These are phyloP conservation scores for Thyridium curvatum DNA, from an alignment of 2,329 filamentous ascomycete genomes.

Conservation along the genomic window DNA sequence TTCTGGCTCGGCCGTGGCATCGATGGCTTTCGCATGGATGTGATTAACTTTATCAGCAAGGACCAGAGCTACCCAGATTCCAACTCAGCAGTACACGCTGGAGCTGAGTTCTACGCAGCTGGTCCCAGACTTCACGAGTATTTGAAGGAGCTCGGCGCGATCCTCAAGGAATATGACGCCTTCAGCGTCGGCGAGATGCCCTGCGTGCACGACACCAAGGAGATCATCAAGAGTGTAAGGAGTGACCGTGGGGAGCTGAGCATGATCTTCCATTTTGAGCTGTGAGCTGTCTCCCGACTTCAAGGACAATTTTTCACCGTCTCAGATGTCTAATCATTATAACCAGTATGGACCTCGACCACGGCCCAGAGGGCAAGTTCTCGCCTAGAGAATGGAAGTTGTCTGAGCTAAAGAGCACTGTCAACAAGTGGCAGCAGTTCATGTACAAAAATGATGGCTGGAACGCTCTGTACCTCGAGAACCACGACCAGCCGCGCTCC, in stretches of 20 bases:
- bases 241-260: slow-evolving; percentile 53
- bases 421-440: slow-evolving; percentile 53
- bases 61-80: slow-evolving; percentile 46
- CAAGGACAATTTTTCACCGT: too few species aligned
- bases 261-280: slow-evolving; percentile 71
- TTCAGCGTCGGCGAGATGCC: slow-evolving; percentile 48
- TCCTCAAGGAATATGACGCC: slow-evolving; percentile 39
- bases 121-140: slow-evolving; percentile 36
- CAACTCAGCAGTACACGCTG: too few species aligned
- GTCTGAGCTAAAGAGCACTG: slow-evolving; percentile 43
- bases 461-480: slow-evolving; percentile 61
- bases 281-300: too few species aligned
- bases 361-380: slow-evolving; percentile 37
- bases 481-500: slow-evolving; percentile 54
- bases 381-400: slow-evolving; percentile 36
- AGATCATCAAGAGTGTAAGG: slow-evolving; percentile 42
- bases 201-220: slow-evolving; percentile 31
- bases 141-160: slow-evolving; percentile 35
- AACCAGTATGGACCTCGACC: slow-evolving; percentile 42
- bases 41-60: slow-evolving; percentile 64
- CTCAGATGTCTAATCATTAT: too few species aligned
- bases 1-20: slow-evolving; percentile 70
- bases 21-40: slow-evolving; percentile 61
- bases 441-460: slow-evolving; percentile 53
- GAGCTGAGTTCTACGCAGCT: too few species aligned